Percentiles rank a stretch among this genome's conserved stretches.
Evolutionary conservation across 202 grass and related monocot species (phyloP).

Genomic region (Setaria viridis): DNA sequence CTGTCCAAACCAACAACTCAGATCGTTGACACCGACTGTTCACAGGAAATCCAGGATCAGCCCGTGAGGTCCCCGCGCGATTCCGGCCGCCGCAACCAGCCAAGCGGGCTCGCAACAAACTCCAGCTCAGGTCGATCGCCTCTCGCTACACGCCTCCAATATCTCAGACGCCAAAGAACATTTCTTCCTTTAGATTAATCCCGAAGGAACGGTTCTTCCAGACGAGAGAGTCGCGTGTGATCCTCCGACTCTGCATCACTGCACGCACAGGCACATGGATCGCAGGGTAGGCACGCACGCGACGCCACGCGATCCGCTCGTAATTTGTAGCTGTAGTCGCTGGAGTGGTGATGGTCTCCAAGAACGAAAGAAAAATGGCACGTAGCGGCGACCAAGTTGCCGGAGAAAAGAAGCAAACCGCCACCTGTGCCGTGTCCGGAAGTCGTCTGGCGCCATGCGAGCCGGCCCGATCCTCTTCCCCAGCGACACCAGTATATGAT

Average conservation of each 20-base stretch:
- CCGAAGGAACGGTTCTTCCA: not conserved
- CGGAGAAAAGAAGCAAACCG: not conserved
- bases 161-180: not conserved
- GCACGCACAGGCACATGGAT: not conserved
- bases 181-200: not conserved
- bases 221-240: not conserved
- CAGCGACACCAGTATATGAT: conserved; percentile 32
- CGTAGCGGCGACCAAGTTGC: not conserved
- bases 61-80: conserved; percentile 25
- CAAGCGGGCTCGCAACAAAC: conserved; percentile 40
- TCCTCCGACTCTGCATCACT: not conserved
- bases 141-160: conserved; percentile 20
- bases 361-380: not conserved
- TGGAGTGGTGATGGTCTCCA: not conserved
- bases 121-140: conserved; percentile 4
- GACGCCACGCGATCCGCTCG: no score
- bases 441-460: conserved; percentile 28
- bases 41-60: conserved; percentile 43
- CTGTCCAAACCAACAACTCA: not conserved
- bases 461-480: conserved; percentile 22
- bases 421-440: not conserved
- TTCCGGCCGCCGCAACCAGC: conserved; percentile 47
- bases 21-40: not conserved
- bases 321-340: no score
- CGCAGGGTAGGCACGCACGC: not conserved